Evolutionary conservation across 495 filamentous ascomycete genomes (phyloP), one percentile per base, ranked within the genome.

Genomic region (Tuber borchii): DNA sequence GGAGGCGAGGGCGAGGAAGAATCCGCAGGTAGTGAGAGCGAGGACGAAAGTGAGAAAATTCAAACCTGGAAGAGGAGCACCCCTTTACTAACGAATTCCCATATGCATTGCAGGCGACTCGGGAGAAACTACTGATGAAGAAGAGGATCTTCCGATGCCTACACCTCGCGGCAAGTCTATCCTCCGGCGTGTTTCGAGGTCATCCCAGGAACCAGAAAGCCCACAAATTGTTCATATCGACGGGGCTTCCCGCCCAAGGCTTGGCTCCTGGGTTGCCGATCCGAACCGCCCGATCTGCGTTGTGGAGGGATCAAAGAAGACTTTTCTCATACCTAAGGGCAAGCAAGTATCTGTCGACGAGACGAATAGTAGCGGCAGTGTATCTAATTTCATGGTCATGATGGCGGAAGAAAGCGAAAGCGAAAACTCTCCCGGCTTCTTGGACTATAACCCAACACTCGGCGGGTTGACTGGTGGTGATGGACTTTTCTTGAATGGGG

Each of bases 131-230:
- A 83, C 81, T 44, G 81, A 83, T 73, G 81, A 80, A 26, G 81
- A 83, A 72, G 81, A 82, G 17, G 77, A 83, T 65, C 81, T 83
- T 48, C 81, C 81, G 40, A 82, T 81, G 76, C 81, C 81, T 39
- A 81, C 78, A 61, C 81, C 81, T 17, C 74, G 74, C 34, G 76
- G 75, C 34, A 79, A 82, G 72, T 82, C 81, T 42, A 83, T 79
- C 71, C 76, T 83, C 69, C 81, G 78, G 31, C 81, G 81, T 26
- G 81, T 74, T 45, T 80, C 81, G 7, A 65, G 77, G 42, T 76
- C 77, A 26, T 79, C 80, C 46, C 37, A 71, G 10, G 68, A 71
- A 65, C 74, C 76, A 5, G 65, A 76, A 46, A 79, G 79, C 73
- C 80, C 80, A 39, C 80, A 82, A 51, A 74, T 82, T 20, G 78